Evolutionary conservation across 2,329 filamentous ascomycete species (phyloP).

Genomic region (Botrytis squamosa): DNA sequence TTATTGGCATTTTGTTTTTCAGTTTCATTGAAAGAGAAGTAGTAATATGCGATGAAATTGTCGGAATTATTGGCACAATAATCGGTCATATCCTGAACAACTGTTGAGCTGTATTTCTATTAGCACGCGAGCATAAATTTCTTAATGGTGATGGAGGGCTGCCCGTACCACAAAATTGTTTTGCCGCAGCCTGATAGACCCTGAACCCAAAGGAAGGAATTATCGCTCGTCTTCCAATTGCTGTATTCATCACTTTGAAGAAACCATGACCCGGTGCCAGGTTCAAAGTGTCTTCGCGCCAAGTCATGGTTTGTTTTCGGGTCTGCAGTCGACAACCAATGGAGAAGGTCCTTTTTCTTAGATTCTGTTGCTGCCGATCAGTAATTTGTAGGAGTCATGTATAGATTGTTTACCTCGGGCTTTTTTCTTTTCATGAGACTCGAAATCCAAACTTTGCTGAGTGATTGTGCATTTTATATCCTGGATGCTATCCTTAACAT

Average conservation of each 20-base stretch:
- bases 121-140: neutral
- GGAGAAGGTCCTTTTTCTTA: neutral
- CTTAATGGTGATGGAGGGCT: neutral
- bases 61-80: neutral
- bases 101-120: conserved; percentile 7
- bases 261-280: neutral
- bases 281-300: neutral
- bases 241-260: neutral
- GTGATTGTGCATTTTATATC: neutral
- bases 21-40: conserved; percentile 5
- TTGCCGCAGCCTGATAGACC: conserved; percentile 10
- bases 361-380: neutral
- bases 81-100: neutral
- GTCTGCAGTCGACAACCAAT: neutral
- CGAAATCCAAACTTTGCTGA: neutral
- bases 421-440: too few species aligned
- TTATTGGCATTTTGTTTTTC: conserved; percentile 7
- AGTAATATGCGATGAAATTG: neutral
- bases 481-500: neutral
- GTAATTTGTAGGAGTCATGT: too few species aligned
- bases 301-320: neutral
- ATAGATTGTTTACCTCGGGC: neutral
- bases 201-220: conserved; percentile 4
- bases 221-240: neutral
- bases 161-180: conserved; percentile 1